A percentile compares a stretch with the other conserved stretches of the same genome.
Conservation (phyloP, 192 early-diverging fungal species). For the Entomortierella lignicola region DNA sequence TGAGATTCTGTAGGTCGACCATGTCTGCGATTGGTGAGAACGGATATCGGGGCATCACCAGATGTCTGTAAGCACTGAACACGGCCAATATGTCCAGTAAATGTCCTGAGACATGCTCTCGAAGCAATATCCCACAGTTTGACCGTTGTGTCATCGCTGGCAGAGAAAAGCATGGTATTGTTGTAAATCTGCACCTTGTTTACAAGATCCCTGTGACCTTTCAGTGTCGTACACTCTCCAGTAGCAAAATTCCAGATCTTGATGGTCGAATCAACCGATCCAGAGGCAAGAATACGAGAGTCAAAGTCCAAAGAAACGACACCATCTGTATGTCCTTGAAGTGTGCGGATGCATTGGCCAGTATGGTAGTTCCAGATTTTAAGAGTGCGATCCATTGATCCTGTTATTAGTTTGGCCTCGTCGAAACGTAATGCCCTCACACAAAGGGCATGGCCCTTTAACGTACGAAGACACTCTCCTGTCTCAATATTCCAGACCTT, state of each 20-base stretch:
- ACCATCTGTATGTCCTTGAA: slow-evolving; percentile 81
- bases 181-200: slow-evolving; percentile 87
- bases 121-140: slow-evolving; percentile 88
- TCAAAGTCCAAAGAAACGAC: slow-evolving; percentile 87
- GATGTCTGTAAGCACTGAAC: slow-evolving; percentile 69
- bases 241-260: slow-evolving; percentile 85
- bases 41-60: slow-evolving; percentile 34
- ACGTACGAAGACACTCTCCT: slow-evolving; percentile 76
- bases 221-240: slow-evolving; percentile 74
- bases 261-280: slow-evolving; percentile 86
- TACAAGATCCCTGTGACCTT: slow-evolving; percentile 90
- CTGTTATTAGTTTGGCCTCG: slow-evolving; percentile 92
- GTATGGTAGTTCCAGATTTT: slow-evolving; percentile 94
- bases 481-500: slow-evolving; percentile 93
- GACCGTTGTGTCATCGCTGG: slow-evolving; percentile 88
- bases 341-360: slow-evolving; percentile 85
- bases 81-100: slow-evolving; percentile 76
- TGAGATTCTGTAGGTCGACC: neutral
- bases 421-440: slow-evolving; percentile 94
- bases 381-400: slow-evolving; percentile 92
- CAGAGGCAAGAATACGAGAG: slow-evolving; percentile 82
- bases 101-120: slow-evolving; percentile 71
- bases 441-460: slow-evolving; percentile 86
- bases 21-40: slow-evolving; percentile 21
- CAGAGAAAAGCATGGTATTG: slow-evolving; percentile 77